Conservation (phyloP, 2,329 filamentous ascomycete genomes). For the Dactylonectria estremocensis region DNA sequence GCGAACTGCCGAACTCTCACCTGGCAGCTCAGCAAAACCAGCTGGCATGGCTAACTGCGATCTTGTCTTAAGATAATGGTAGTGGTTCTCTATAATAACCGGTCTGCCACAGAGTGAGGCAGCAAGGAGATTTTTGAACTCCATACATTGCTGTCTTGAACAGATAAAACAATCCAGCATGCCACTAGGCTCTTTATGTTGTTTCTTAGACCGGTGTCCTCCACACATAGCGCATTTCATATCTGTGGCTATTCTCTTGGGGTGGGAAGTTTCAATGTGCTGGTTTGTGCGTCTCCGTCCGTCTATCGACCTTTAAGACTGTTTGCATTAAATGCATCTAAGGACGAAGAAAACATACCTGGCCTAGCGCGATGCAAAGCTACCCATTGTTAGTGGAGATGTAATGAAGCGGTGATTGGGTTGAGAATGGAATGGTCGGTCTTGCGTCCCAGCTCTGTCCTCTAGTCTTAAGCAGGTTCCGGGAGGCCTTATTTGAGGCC, state of each 20-base stretch:
- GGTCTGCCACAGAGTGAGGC: not conserved
- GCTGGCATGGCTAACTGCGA: not conserved
- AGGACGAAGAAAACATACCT: not conserved
- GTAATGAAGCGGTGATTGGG: not conserved
- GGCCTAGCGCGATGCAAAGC: not conserved
- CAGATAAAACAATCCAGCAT: not conserved
- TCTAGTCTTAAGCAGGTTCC: not conserved
- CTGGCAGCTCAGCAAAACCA: not conserved
- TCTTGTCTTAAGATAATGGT: not conserved
- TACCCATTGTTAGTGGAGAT: not conserved
- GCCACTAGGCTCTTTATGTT: not conserved
- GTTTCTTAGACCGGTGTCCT: not conserved
- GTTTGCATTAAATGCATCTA: not conserved
- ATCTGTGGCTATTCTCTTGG: not conserved
- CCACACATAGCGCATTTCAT: not conserved
- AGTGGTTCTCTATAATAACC: not conserved
- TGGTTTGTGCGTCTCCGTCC: not conserved
- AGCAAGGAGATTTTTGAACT: not conserved
- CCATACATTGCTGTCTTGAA: not conserved
- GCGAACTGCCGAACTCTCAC: not conserved
- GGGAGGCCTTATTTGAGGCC: not conserved
- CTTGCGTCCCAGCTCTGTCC: not conserved
- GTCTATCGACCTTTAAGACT: not conserved
- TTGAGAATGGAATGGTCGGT: not conserved
- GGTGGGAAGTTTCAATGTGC: not conserved